These are phyloP conservation scores for Geranium incanum DNA, from an alignment of 441 rosid genomes.

Conservation along the genomic window DNA sequence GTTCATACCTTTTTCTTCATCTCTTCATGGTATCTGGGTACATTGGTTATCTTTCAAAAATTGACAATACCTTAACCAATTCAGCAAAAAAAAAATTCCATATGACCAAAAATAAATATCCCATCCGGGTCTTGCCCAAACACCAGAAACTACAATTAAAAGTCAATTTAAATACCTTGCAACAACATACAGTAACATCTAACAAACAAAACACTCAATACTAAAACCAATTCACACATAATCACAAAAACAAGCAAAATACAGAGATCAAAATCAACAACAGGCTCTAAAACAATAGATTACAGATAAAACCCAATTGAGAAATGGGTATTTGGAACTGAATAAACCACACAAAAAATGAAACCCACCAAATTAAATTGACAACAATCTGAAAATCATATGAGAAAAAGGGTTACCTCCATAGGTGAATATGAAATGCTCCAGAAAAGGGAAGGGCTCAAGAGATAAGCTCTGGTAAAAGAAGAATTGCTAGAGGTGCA, in stretches of 20 bases:
- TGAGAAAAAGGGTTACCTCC: slow-evolving; percentile 32
- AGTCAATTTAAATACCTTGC: no score
- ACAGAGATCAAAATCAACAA: background rate
- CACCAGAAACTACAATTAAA: background rate
- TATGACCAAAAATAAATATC: background rate
- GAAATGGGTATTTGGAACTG: slow-evolving; percentile 8
- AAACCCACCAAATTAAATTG: slow-evolving; percentile 7
- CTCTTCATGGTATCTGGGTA: background rate
- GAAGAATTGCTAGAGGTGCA: slow-evolving; percentile 1
- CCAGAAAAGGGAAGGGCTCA: slow-evolving; percentile 19
- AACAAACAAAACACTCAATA: background rate
- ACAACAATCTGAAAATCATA: background rate
- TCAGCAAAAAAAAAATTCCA: background rate
- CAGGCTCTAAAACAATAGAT: background rate
- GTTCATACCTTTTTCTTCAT: background rate
- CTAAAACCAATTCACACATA: background rate
- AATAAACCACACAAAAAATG: background rate
- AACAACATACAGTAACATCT: background rate
- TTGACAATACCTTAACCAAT: background rate
- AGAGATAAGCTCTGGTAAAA: background rate
- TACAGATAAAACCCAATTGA: slow-evolving; percentile 22
- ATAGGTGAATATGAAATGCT: slow-evolving; percentile 20
- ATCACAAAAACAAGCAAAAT: background rate
- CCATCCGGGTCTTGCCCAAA: background rate
- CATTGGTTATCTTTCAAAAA: background rate